Evolutionary conservation across 2,329 filamentous ascomycete genomes (phyloP), one percentile per base, ranked within the genome.

Genomic region (Sporothrix brasiliensis): DNA sequence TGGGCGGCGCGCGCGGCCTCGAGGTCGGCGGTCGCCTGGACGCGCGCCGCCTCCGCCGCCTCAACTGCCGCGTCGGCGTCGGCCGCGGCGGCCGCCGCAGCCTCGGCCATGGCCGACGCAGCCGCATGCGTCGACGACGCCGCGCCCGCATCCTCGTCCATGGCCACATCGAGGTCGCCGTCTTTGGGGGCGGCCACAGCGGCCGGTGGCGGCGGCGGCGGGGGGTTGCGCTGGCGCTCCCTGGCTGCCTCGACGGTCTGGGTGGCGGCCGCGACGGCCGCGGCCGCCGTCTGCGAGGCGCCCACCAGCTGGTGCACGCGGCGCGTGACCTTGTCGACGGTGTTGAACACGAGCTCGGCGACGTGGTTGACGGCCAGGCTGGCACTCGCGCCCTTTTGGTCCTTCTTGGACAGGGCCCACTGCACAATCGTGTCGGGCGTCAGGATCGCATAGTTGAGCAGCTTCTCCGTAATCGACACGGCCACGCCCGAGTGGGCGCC

Each of bases 381-480:
- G 87, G 24, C 49, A 6, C 34, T 4, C n/a, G 19, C n/a, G n/a
- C n/a, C 7, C 27, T 14, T 14, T 2, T 24, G 10, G 13, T 13
- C 19, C 21, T 63, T 44, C 30, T 61, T 44, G n/a, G 41, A 5
- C 52, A 99, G 85, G 0, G 92, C 92, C 95, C 95, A 99, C 77
- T 97, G 90, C 63, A 97, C 87, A 39, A 99, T 93, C 19, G 90
- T 90, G 70, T 89, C 84, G 0, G 95, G 95, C 10, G 91, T 93
- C 49, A 99, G 85, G 75, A 99, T 97, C 16, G 92, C 94, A 82
- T 97, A 99, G 82, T 98, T 99, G 75, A 99, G 89, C 5, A 99
- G 87, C 81, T 98, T 98, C 83, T 98, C 94, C 71, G 98, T 87
- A 76, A 99, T 97, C 75, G 92, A 92, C 75, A 98, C 88, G 3